A percentile compares a stretch with the other conserved stretches of the same genome.
Conservation (phyloP, 2,329 filamentous ascomycete genomes). For the Aspergillus puulaauensis region DNA sequence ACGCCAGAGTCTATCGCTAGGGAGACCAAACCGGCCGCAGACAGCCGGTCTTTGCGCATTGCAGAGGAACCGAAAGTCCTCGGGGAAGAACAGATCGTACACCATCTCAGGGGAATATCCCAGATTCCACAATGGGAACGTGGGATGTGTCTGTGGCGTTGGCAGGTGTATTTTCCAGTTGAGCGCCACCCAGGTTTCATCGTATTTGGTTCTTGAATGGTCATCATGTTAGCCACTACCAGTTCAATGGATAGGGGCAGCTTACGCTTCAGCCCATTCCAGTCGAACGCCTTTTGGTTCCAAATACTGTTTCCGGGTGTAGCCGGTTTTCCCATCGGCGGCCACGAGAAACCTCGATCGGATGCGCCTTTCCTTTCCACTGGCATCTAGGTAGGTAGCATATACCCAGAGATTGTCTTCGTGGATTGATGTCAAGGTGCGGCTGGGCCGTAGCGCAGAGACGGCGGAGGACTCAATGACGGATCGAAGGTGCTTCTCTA, state of each 20-base stretch:
- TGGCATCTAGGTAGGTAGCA: slow-evolving; percentile 20
- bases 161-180: slow-evolving; percentile 48
- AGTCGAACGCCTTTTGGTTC: slow-evolving; percentile 43
- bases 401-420: slow-evolving; percentile 18
- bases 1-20: slow-evolving; percentile 42
- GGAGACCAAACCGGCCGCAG: slow-evolving; percentile 46
- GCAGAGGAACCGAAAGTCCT: slow-evolving; percentile 46
- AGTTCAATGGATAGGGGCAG: background rate
- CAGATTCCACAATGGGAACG: slow-evolving; percentile 49
- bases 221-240: background rate
- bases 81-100: slow-evolving; percentile 51
- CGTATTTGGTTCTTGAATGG: slow-evolving; percentile 7
- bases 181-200: slow-evolving; percentile 48
- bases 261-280: slow-evolving; percentile 27
- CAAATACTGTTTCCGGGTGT: slow-evolving; percentile 48
- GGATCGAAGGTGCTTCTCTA: slow-evolving; percentile 26
- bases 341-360: slow-evolving; percentile 39
- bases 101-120: slow-evolving; percentile 49
- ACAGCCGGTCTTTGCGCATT: slow-evolving; percentile 45
- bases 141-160: slow-evolving; percentile 47
- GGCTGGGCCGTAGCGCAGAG: slow-evolving; percentile 18
- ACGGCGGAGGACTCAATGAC: slow-evolving; percentile 9
- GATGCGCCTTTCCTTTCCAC: slow-evolving; percentile 17
- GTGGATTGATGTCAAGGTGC: slow-evolving; percentile 14
- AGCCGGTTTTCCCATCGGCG: slow-evolving; percentile 51